phyloP scores from a whole-genome alignment of 495 filamentous ascomycete species.

The Annulohypoxylon maeteangense region DNA sequence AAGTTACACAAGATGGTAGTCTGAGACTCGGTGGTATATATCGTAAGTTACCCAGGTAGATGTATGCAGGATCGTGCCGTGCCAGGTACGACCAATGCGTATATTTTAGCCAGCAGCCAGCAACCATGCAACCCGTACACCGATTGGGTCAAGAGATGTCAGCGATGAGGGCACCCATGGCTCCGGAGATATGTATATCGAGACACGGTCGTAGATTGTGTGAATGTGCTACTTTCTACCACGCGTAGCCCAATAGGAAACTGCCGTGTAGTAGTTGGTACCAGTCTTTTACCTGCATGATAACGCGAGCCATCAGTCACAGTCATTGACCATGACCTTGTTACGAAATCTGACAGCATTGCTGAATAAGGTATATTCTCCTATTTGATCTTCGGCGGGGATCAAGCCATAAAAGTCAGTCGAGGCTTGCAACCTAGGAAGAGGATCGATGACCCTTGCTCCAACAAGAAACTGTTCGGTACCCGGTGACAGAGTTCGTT shows the following conservation, averaged over 20 bases:
- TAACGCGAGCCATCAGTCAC: not conserved
- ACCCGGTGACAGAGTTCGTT: constrained; percentile 6
- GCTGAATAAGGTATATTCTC: not conserved
- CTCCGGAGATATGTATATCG: constrained; percentile 7
- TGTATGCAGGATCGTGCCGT: constrained; percentile 41
- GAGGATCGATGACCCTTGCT: not conserved
- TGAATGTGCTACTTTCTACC: not conserved
- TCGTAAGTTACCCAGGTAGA: constrained; percentile 32
- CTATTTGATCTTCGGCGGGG: constrained; percentile 2
- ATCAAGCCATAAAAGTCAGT: constrained; percentile 19
- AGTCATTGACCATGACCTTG: not conserved
- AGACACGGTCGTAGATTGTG: not conserved
- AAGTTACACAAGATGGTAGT: constrained; percentile 14
- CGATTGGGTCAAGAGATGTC: constrained; percentile 27
- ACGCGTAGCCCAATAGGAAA: constrained; percentile 27
- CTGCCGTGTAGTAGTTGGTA: not conserved
- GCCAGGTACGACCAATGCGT: constrained; percentile 23
- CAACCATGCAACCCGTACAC: constrained; percentile 17
- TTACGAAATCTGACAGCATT: constrained; percentile 12
- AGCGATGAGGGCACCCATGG: constrained; percentile 4
- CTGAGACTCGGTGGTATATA: constrained; percentile 23
- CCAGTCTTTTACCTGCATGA: constrained; percentile 16
- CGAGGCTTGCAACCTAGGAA: not conserved
- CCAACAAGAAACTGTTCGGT: constrained; percentile 5
- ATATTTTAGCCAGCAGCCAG: constrained; percentile 21